Percentiles rank a stretch among this genome's conserved stretches.
These are phyloP conservation scores for Picea engelmannii DNA, from an alignment of 83 land plant species.

Conservation along the genomic window DNA sequence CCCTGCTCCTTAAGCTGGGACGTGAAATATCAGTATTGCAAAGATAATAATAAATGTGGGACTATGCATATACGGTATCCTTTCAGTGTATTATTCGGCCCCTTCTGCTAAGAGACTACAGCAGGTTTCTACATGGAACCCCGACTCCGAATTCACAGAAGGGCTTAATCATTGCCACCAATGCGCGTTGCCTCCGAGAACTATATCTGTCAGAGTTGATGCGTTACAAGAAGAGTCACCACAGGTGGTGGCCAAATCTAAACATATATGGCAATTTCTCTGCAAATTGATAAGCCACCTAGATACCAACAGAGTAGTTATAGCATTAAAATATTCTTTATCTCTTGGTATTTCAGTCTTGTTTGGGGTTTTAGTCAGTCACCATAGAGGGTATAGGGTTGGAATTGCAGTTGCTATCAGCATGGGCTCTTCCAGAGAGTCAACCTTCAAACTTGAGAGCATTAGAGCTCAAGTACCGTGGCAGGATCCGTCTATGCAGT, in stretches of 20 bases:
- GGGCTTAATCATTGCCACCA: background rate
- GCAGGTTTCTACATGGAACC: background rate
- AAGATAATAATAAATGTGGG: too few relatives aligned
- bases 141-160: background rate
- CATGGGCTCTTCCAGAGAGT: constrained; percentile 39
- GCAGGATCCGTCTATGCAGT: constrained; percentile 69
- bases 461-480: constrained; percentile 63
- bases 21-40: too few relatives aligned
- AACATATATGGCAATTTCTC: background rate
- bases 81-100: too few relatives aligned
- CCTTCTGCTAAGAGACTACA: too few relatives aligned
- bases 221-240: background rate
- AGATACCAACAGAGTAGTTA: constrained; percentile 22
- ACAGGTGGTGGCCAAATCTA: background rate
- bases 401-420: constrained; percentile 59
- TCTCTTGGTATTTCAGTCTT: constrained; percentile 56
- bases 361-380: constrained; percentile 49
- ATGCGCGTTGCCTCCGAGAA: background rate
- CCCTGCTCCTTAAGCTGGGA: too few relatives aligned
- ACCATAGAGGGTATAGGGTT: constrained; percentile 49
- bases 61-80: too few relatives aligned
- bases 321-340: constrained; percentile 54
- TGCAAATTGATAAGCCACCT: background rate
- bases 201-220: constrained; percentile 4
- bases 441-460: constrained; percentile 55